Evolutionary conservation across 2,329 filamentous ascomycete species (phyloP), one percentile per base, ranked within the genome.

Genomic region (Bipolaris oryzae): DNA sequence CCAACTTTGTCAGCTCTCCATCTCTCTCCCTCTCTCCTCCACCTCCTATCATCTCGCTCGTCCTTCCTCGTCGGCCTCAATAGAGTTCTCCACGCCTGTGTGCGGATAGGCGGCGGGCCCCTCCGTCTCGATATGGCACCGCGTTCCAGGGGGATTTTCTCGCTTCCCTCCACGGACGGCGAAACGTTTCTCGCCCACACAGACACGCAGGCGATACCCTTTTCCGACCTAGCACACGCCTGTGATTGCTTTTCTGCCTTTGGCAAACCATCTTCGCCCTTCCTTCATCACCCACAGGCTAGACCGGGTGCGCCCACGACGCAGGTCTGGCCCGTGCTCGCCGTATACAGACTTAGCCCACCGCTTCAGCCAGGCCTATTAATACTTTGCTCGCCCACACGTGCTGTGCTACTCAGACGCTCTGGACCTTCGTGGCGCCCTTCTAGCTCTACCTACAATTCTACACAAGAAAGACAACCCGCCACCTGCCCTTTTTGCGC

Each of bases 171-270:
- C 23, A 43, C 53, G 48, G 53, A 56, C 44, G 45, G 45, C 57
- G 57, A 59, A 59, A 59, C 57, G 41, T 53, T 45, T 28, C 48
- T 45, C 53, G 33, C 20, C 45, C 53, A 59, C 53, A 57, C 53
- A 44, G 35, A 55, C 46, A 13, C 28, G 13, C 44, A 41, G 25
- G 37, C 38, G 44, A 53, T 49, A 13, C 38, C 47, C 42, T 35
- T 52, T 55, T 39, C 20, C 43, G 53, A n/a, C 13, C 42, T 55
- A 55, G 53, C 48, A 55, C 38, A n/a, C 33, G 7, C 20, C 28
- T 21, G 16, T 18, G 33, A 25, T 25, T 25, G n/a, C 20, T n/a
- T 16, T 37, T 44, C n/a, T 47, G 18, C 25, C 3, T 15, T 18
- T 25, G n/a, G 16, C 44, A 35, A 11, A 20, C 35, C 25, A 33